Base-by-base conservation (phyloP, 495 filamentous ascomycete genomes). In the Podospora didyma region DNA sequence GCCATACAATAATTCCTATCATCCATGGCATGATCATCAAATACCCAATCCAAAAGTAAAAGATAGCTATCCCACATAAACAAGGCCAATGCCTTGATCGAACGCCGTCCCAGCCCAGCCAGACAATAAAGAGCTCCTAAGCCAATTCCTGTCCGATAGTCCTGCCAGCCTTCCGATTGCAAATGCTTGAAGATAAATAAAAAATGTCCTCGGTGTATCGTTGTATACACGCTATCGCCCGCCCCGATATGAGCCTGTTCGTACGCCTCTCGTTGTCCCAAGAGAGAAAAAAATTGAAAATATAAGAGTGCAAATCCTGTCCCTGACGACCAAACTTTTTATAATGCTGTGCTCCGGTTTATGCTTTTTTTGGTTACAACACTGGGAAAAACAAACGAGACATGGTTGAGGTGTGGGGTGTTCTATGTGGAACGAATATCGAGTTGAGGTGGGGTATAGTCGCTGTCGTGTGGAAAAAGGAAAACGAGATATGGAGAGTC, bases 261-360 rank as follows among this genome's bases (percentile, higher is more conserved):
- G 55, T 69, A 64, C 72, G 69, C 72, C 72, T 60, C 51, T 66
- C 26, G 9, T 31, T 9, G 26, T 31, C 54, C 58, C 62, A 70
- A 67, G 54, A 63, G 51, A 65, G 54, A 58, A 61, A 64, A 70
- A 59, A 68, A 64, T 66, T 54, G 57, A 61, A 64, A 70, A 59
- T 67, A 64, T 66, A 62, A 65, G 67, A 69, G 20, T 35, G 48
- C 31, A 64, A 50, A 63, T 51, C 61, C 65, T 49, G 51, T 20
- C 51, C 56, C 51, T 63, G 62, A 69, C 28, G 26, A 17, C 70
- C 65, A 63, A 70, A 70, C 69, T 77, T 78, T 69, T 76, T 74
- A 76, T 75, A 64, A 77, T 78, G 73, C 73, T 75, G 72, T 76
- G 72, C 74, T 76, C 75, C 74, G 67, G 69, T 75, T 72, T 71